Conservation (phyloP, 2,329 filamentous ascomycete species). For the Aureobasidium pullulans region DNA sequence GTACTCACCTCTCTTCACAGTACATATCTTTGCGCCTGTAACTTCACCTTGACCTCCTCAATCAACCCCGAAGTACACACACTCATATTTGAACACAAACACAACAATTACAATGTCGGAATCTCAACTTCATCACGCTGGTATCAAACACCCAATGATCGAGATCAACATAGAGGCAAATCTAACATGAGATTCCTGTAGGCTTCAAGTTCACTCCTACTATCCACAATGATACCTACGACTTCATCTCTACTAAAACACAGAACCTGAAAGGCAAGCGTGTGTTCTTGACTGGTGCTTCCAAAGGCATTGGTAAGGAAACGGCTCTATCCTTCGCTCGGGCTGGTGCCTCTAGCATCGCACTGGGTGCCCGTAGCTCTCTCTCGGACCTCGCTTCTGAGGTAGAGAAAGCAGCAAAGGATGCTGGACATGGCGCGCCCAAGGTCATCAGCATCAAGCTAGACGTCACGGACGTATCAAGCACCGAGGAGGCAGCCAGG, state of each 20-base stretch:
- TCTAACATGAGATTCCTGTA: neutral
- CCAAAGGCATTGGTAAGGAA: conserved; percentile 35
- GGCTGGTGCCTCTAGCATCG: conserved; percentile 47
- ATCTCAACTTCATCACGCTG: neutral
- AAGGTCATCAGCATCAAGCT: conserved; percentile 37
- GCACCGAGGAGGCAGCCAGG: conserved; percentile 30
- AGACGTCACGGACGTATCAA: conserved; percentile 35
- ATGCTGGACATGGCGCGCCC: conserved; percentile 29
- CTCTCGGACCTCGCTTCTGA: conserved; percentile 31
- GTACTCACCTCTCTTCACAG: neutral
- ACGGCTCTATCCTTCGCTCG: conserved; percentile 50
- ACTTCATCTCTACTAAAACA: conserved; percentile 39
- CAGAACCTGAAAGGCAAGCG: conserved; percentile 34
- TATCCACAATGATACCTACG: conserved; percentile 40
- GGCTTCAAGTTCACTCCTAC: conserved; percentile 21
- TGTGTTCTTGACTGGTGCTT: conserved; percentile 46
- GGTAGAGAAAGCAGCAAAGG: conserved; percentile 31
- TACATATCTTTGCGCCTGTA: too few species aligned
- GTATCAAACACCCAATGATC: neutral
- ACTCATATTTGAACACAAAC: neutral
- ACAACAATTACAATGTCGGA: neutral
- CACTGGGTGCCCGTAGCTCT: conserved; percentile 46
- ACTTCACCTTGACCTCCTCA: too few species aligned
- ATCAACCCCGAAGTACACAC: too few species aligned
- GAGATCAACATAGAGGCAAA: neutral